Percentiles rank a stretch among this genome's conserved stretches.
Evolutionary conservation across 2,329 filamentous ascomycete species (phyloP).

Genomic region (Sclerotinia trifoliorum): DNA sequence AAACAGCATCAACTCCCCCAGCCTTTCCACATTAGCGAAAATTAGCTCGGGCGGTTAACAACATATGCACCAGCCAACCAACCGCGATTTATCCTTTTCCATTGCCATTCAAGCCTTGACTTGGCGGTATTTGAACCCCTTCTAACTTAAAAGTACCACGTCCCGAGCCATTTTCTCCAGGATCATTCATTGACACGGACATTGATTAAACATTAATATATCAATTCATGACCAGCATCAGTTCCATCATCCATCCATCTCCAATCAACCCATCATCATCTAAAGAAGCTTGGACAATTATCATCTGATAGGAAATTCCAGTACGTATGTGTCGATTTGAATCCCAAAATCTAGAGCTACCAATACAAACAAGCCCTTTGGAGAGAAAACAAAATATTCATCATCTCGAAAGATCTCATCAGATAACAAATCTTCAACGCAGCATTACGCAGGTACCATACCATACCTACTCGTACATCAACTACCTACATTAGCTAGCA

Average conservation of each 20-base stretch:
- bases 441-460: slow-evolving; percentile 6
- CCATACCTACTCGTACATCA: too few species aligned
- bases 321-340: too few species aligned
- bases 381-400: not conserved
- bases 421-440: not conserved
- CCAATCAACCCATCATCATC: slow-evolving; percentile 15
- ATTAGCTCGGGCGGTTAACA: slow-evolving; percentile 16
- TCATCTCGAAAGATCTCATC: not conserved
- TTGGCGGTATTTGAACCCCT: too few species aligned
- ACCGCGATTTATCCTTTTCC: too few species aligned
- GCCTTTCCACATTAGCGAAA: slow-evolving; percentile 19
- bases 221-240: not conserved
- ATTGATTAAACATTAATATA: not conserved
- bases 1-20: slow-evolving; percentile 2
- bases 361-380: too few species aligned
- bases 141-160: too few species aligned
- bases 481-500: too few species aligned
- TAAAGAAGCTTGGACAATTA: slow-evolving; percentile 8
- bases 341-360: not conserved
- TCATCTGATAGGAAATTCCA: not conserved
- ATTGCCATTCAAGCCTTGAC: too few species aligned
- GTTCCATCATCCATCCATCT: slow-evolving; percentile 1
- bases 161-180: too few species aligned
- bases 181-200: not conserved
- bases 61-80: too few species aligned